Conservation (phyloP, 2,329 filamentous ascomycete genomes). For the Stromatinia cepivora region DNA sequence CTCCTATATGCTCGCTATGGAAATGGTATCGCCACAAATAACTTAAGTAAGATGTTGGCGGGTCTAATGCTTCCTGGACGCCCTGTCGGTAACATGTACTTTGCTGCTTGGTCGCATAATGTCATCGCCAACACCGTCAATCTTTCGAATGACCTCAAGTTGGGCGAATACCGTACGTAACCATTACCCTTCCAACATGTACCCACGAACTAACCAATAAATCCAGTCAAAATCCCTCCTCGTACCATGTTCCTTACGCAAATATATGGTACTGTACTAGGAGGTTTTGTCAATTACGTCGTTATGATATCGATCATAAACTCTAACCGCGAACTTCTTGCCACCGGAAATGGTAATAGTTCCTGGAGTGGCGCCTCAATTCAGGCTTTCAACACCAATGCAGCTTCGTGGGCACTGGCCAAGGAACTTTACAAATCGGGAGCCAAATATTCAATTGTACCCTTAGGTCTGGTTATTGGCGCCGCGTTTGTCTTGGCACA, state of each 20-base stretch:
- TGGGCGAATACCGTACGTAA: slow-evolving; percentile 56
- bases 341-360: slow-evolving; percentile 46
- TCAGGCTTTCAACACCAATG: slow-evolving; percentile 50
- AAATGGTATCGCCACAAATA: slow-evolving; percentile 59
- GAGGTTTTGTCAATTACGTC: slow-evolving; percentile 49
- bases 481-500: slow-evolving; percentile 48
- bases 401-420: slow-evolving; percentile 50
- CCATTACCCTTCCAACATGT: not conserved
- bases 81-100: slow-evolving; percentile 48
- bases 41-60: slow-evolving; percentile 54
- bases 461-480: slow-evolving; percentile 53
- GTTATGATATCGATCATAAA: slow-evolving; percentile 49
- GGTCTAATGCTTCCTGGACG: slow-evolving; percentile 48
- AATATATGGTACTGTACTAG: slow-evolving; percentile 46
- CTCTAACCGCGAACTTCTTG: slow-evolving; percentile 46
- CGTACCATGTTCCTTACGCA: slow-evolving; percentile 49
- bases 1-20: slow-evolving; percentile 55
- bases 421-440: slow-evolving; percentile 53
- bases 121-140: slow-evolving; percentile 53
- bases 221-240: slow-evolving; percentile 50
- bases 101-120: slow-evolving; percentile 58
- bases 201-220: slow-evolving; percentile 29
- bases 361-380: slow-evolving; percentile 52
- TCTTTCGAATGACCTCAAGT: slow-evolving; percentile 55
- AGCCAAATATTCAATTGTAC: slow-evolving; percentile 49